phyloP scores from a whole-genome alignment of 805 yeast genomes.

The Lipomyces mesembrius region DNA sequence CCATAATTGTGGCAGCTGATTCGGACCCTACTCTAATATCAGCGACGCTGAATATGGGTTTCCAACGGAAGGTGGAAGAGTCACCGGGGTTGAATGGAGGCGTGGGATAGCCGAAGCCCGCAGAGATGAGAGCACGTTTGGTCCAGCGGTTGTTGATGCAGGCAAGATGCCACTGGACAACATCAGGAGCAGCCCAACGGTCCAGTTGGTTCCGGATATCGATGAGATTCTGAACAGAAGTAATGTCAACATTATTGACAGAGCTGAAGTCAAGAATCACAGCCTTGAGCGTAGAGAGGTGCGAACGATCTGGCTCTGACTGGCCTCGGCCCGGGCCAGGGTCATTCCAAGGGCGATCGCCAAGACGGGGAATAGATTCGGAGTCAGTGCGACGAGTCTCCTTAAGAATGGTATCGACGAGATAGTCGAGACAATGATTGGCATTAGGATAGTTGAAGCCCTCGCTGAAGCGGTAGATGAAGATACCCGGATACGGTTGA shows the following conservation, averaged over 20 bases:
- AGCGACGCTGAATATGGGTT: not conserved
- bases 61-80: not conserved
- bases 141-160: constrained; percentile 2
- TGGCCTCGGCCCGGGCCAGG: not conserved
- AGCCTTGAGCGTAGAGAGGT: not conserved
- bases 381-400: not conserved
- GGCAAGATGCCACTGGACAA: constrained; percentile 1
- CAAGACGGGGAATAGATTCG: not conserved
- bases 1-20: not conserved
- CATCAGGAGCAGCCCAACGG: not conserved
- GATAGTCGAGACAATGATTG: constrained; percentile 1
- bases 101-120: not conserved
- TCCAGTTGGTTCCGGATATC: not conserved
- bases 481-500: not conserved
- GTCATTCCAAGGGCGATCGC: not conserved
- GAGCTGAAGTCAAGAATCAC: not conserved
- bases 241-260: not conserved
- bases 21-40: not conserved
- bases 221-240: not conserved
- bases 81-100: not conserved
- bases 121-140: not conserved
- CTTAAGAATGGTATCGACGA: not conserved
- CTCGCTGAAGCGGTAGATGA: not conserved
- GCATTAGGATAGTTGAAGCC: constrained; percentile 1
- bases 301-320: not conserved